Base-by-base conservation (phyloP, 768 basidiomycete species). In the Naematelia encephala region DNA sequence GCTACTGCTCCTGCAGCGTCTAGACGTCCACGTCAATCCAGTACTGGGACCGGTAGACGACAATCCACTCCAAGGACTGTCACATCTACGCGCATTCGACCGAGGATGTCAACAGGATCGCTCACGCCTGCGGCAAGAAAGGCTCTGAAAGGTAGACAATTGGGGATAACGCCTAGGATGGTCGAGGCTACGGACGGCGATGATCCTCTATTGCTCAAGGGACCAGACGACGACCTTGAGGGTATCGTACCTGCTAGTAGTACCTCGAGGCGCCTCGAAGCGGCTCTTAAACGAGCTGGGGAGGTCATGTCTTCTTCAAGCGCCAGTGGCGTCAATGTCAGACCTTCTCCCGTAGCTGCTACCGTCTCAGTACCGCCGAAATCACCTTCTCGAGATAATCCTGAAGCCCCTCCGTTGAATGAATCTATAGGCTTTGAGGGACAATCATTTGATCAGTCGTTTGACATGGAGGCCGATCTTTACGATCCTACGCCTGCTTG, bases 171-270 rank as follows among this genome's bases (percentile, higher is more conserved):
- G 21, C 25, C 47, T 11, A 34, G 8, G 19, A 45, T 51, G 27
- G 52, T 46, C 29, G 50, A 45, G 19, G 16, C 29, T 12, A 62
- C 34, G 3, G 39, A 49, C 8, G 42, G 60, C 1, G 60, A 55
- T 8, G 52, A 51, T 53, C 42, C 50, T 14, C 49, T 56, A 2
- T 54, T 59, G 27, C 51, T 59, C 12, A n/a, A 22, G 5, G 59
- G 57, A 56, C 19, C 63, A 60, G 13, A 39, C 16, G 34, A 39
- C 8, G 8, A 39, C 16, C 34, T 39, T 8, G 34, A 39, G 16
- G 34, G 34, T 39, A 39, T 39, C 34, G 16, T 39, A 39, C 34
- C 34, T 39, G 34, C 8, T 16, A 39, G 34, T 39, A 16, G 34
- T 16, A 16, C 34, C 16, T 39, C 34, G 16, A 39, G 34, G 34